phyloP scores from a whole-genome alignment of 2,329 filamentous ascomycete genomes.

The Gyromitra esculenta region DNA sequence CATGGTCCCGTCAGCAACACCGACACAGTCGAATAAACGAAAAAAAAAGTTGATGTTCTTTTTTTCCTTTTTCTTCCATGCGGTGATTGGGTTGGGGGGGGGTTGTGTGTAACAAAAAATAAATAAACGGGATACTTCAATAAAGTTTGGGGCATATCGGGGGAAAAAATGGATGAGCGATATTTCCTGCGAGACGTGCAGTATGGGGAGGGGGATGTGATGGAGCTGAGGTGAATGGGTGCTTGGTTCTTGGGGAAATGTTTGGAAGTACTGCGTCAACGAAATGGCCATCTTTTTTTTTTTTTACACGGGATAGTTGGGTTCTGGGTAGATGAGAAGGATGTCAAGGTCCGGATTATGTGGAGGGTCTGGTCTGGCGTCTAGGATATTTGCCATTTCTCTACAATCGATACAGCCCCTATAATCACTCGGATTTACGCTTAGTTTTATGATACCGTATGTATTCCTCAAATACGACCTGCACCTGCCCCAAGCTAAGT shows the following conservation, averaged over 20 bases:
- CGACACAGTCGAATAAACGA: slow-evolving; percentile 55
- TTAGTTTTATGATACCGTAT: neutral
- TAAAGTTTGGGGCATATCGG: slow-evolving; percentile 23
- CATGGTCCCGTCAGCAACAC: slow-evolving; percentile 68
- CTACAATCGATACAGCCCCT: neutral
- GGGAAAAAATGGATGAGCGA: neutral
- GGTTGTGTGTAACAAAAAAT: slow-evolving; percentile 35
- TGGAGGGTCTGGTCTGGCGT: neutral
- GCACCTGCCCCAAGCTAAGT: too few species aligned
- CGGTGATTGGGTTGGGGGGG: slow-evolving; percentile 30
- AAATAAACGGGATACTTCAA: slow-evolving; percentile 48
- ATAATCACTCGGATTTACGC: neutral
- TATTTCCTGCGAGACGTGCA: neutral
- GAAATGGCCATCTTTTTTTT: slow-evolving; percentile 17
- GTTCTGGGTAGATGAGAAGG: neutral
- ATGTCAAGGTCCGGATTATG: neutral
- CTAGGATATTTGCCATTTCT: neutral
- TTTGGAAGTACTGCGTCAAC: neutral
- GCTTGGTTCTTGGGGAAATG: neutral
- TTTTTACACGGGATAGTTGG: slow-evolving; percentile 8
- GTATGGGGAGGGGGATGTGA: neutral
- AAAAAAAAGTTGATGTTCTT: slow-evolving; percentile 30
- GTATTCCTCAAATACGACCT: too few species aligned
- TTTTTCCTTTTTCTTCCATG: slow-evolving; percentile 24
- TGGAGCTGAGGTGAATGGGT: neutral